These are phyloP conservation scores for Barbatosphaeria neglecta DNA, from an alignment of 495 filamentous ascomycete species.

Conservation along the genomic window DNA sequence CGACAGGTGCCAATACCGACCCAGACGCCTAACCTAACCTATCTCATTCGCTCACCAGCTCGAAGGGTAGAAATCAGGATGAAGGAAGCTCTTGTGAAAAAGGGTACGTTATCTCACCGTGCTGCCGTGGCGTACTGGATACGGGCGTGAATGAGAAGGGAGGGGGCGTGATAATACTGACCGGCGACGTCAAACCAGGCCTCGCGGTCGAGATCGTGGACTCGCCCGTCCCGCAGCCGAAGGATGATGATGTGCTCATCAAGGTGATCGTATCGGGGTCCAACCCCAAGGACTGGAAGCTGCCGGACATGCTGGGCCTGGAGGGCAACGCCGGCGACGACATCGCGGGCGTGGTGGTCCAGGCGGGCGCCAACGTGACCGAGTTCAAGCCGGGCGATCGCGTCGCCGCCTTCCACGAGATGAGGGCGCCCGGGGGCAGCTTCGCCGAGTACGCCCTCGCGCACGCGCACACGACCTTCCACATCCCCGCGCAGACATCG, in stretches of 20 bases:
- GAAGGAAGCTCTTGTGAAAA: not conserved
- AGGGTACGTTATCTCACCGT: not conserved
- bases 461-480: conserved; percentile 24
- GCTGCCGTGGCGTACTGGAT: not conserved
- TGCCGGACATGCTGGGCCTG: not conserved
- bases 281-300: conserved; percentile 25
- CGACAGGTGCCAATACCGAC: not conserved
- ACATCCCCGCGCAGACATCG: conserved; percentile 22
- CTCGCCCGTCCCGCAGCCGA: not conserved
- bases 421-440: conserved; percentile 13
- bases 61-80: not conserved
- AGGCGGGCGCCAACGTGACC: conserved; percentile 23
- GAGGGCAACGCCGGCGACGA: conserved; percentile 27
- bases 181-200: not conserved
- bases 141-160: no score
- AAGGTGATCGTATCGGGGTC: conserved; percentile 38
- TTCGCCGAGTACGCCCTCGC: conserved; percentile 31
- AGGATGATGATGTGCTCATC: conserved; percentile 41
- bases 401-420: conserved; percentile 26
- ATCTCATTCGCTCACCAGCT: not conserved
- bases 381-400: conserved; percentile 32
- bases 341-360: conserved; percentile 26
- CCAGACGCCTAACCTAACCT: not conserved
- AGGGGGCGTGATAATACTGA: no score
- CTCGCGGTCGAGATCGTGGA: not conserved